Base-by-base conservation (phyloP, 2,329 filamentous ascomycete genomes). In the Fusarium virguliforme region DNA sequence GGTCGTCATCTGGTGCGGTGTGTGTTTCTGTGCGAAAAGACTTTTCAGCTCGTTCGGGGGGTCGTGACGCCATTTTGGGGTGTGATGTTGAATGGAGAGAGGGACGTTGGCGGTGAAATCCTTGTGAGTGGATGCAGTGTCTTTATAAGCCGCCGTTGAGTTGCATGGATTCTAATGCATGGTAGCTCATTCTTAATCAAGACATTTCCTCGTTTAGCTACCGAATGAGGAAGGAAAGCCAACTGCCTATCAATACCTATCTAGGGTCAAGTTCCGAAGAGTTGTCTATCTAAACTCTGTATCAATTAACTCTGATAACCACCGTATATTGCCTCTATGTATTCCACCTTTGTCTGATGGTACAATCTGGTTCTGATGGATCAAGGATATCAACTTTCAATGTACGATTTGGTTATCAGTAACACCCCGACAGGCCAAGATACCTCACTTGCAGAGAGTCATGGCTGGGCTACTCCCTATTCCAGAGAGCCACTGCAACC, bases 101-200 rank as follows among this genome's bases (percentile, higher is more conserved):
- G 18, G 12, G n/a, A n/a, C 1, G 43, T 48, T 48, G 24, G 43
- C 43, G 43, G 43, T 48, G 24, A 48, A 18, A 48, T 48, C 43
- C 43, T 48, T 30, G 43, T 26, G 30, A 26, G 43, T 48, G 43
- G 43, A 48, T 48, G 43, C 15, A 15, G 30, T 26, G 24, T 48
- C 43, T 48, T 48, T 48, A 48, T 30, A 48, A 28, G 43, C 24
- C 15, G 43, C 24, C 15, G 43, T 30, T 48, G 43, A 48, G 43
- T 48, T 48, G 24, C 43, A 48, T 48, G 43, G 41, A 28, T 48
- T 26, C 2, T 8, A 12, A 28, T 30, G 43, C 43, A 48, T 30
- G 43, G 24, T 28, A 13, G 30, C 43, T 48, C 15, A 48, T 48
- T 48, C 24, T 15, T 48, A 48, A 48, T 48, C 43, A 26, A 48